Percentiles rank a stretch among this genome's conserved stretches.
Evolutionary conservation across 2,329 filamentous ascomycete genomes (phyloP).

Genomic region (Penicillium oxalicum): DNA sequence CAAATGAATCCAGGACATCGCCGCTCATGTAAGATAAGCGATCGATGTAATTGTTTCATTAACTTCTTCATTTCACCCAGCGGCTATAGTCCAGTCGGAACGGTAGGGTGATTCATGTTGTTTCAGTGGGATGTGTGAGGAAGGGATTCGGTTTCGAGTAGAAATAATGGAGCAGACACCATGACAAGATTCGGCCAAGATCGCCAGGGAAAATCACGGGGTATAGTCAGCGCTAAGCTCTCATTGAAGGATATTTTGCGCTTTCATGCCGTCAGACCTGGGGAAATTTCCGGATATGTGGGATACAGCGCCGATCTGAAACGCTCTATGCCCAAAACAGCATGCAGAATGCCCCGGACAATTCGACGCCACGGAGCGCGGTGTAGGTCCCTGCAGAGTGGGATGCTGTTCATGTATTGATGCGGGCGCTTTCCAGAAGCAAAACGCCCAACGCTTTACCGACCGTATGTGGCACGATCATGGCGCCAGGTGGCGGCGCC

Average conservation of each 20-base stretch:
- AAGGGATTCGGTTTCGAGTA: background rate
- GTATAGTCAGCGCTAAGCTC: background rate
- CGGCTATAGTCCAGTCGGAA: too few species aligned
- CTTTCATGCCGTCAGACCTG: conserved; percentile 2
- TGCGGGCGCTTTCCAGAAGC: background rate
- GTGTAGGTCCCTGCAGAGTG: too few species aligned
- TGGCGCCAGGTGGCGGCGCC: background rate
- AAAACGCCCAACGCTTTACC: conserved; percentile 3
- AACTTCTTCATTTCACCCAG: too few species aligned
- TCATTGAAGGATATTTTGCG: conserved; percentile 11
- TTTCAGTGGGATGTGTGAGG: background rate
- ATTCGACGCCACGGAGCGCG: conserved; percentile 3
- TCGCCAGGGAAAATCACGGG: background rate
- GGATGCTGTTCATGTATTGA: too few species aligned
- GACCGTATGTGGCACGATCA: background rate
- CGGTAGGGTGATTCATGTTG: too few species aligned
- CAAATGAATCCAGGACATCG: too few species aligned
- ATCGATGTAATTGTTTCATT: too few species aligned
- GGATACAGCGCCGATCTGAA: conserved; percentile 13
- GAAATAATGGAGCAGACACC: background rate
- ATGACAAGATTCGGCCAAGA: background rate
- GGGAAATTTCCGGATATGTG: conserved; percentile 7
- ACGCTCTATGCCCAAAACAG: conserved; percentile 10
- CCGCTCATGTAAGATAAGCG: too few species aligned
- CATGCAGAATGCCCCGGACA: conserved; percentile 1